Base-by-base conservation (phyloP, 129 eudicot species). In the Chrysanthemum seticuspe region DNA sequence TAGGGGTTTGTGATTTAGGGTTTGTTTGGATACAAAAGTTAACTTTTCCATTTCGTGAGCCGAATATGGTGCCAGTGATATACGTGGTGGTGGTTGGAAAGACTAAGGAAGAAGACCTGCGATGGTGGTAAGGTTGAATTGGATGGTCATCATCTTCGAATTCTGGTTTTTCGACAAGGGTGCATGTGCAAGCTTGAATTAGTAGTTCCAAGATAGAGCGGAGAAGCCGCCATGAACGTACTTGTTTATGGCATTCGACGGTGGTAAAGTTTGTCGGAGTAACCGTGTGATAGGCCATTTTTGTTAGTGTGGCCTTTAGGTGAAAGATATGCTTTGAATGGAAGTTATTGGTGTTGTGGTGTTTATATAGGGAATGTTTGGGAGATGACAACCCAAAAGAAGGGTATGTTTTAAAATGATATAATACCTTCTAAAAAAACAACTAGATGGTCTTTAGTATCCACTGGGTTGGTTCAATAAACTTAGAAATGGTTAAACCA, bases 171-270 rank as follows among this genome's bases (percentile, higher is more conserved):
- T 84, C 77, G 4, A 78, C 62, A 68, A 90, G 82, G 52, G 83
- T 67, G 71, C 90, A 83, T 4, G 85, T 85, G 87, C 97, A 90
- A 4, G 86, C 85, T 45, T 87, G 97, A 27, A 90, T 87, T 51
- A 90, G 89, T 3, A 90, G 89, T 72, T 83, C 87, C 58, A 78
- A 10, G 36, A 90, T 57, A 16, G 89, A 82, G 14, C 97, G 91
- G 73, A 90, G 87, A 75, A 90, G 97, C 77, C 94, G 80, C 97
- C 97, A 87, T 45, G 97, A 87, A 13, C 94, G 91, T 81, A 90
- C 97, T 87, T 90, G 97, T 54, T 90, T 90, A 18, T 90, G 87
- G 86, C 97, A 90, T 72, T 90, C 91, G 1, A 90, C 91, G 80
- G 94, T 65, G 81, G 97, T 78, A 73, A 89, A 65, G 55, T 80